Conservation (phyloP, 2,329 filamentous ascomycete genomes). For the Bipolaris bicolor region DNA sequence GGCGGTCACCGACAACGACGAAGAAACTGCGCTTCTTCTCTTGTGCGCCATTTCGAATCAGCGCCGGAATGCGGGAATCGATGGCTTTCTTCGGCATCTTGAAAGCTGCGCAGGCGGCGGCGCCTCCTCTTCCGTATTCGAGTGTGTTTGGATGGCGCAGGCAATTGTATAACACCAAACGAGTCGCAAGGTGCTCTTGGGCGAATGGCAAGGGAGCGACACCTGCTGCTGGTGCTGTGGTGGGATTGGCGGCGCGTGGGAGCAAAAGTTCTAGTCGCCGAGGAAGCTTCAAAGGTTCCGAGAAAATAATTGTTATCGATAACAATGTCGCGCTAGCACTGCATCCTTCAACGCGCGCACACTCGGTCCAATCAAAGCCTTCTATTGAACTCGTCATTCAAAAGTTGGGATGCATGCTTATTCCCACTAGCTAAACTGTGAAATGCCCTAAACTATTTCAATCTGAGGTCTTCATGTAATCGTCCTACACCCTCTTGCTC, state of each 20-base stretch:
- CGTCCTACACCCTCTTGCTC: background rate
- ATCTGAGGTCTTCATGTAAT: too few relatives aligned
- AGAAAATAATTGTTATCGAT: conserved; percentile 23
- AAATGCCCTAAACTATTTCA: background rate
- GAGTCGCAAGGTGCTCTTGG: conserved; percentile 9
- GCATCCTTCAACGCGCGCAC: background rate
- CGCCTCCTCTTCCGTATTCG: conserved; percentile 29
- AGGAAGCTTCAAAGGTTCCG: conserved; percentile 3
- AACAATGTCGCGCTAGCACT: conserved; percentile 6
- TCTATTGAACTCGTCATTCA: background rate
- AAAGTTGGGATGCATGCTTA: background rate
- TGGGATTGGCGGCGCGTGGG: conserved; percentile 10
- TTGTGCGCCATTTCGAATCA: conserved; percentile 52
- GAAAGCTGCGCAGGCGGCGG: conserved; percentile 40
- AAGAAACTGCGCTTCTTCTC: conserved; percentile 99
- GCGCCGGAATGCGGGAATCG: conserved; percentile 49
- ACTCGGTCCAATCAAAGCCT: background rate
- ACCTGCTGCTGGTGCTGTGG: conserved; percentile 3
- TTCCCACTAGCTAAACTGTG: background rate
- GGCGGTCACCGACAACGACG: conserved; percentile 89
- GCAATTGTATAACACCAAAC: background rate
- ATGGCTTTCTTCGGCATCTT: conserved; percentile 49
- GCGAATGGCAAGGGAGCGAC: background rate
- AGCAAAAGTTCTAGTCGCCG: conserved; percentile 14
- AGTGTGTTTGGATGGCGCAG: conserved; percentile 8